phyloP scores from a whole-genome alignment of 495 filamentous ascomycete genomes.

The Neurospora cerealis region DNA sequence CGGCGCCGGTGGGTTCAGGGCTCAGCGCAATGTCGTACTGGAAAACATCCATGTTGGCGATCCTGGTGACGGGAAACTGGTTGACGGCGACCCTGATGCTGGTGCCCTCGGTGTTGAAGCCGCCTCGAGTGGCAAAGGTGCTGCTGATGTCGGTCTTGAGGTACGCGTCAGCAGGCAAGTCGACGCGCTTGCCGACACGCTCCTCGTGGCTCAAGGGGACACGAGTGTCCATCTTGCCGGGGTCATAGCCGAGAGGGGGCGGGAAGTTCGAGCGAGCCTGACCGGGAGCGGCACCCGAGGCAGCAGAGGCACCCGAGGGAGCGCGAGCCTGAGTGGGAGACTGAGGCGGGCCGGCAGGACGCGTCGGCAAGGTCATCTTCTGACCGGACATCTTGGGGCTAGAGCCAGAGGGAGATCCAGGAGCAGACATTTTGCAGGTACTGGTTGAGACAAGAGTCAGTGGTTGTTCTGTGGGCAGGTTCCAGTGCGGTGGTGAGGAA shows the following conservation, averaged over 20 bases:
- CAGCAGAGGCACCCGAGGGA: neutral
- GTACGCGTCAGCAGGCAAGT: constrained; percentile 37
- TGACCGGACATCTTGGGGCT: neutral
- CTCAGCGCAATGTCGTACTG: constrained; percentile 75
- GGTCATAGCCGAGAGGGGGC: constrained; percentile 18
- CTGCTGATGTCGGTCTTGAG: constrained; percentile 1
- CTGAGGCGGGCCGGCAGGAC: neutral
- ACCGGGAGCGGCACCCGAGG: neutral
- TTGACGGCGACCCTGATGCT: constrained; percentile 56
- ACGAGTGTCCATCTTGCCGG: constrained; percentile 13
- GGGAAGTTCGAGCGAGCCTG: neutral
- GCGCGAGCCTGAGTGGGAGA: neutral
- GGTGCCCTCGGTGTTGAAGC: constrained; percentile 49
- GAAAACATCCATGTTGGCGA: constrained; percentile 45
- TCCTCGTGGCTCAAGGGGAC: constrained; percentile 1
- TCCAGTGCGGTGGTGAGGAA: neutral
- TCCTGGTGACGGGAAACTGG: constrained; percentile 51
- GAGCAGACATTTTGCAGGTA: neutral
- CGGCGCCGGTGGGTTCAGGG: constrained; percentile 47
- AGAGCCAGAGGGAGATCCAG: neutral
- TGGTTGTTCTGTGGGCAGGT: neutral
- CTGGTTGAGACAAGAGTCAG: neutral
- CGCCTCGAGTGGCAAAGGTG: constrained; percentile 29
- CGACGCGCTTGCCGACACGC: constrained; percentile 28
- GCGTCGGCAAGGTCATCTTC: neutral